Evolutionary conservation across 2,329 filamentous ascomycete genomes (phyloP), one percentile per base, ranked within the genome.

Genomic region (Plectosphaerella cucumerina): DNA sequence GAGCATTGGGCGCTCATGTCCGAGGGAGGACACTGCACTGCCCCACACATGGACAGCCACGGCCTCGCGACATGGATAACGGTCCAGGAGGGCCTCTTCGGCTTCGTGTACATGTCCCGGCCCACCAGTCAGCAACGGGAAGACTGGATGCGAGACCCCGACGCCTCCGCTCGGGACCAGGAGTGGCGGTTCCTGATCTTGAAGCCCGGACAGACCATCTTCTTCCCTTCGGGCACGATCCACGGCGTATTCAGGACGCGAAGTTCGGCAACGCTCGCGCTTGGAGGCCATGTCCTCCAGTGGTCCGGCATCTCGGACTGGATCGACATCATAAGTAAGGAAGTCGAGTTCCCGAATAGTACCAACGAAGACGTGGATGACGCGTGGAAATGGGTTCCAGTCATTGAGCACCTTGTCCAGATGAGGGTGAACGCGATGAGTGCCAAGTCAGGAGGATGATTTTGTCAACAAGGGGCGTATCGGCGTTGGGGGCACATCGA

Each of bases 61-160:
- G 63, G 65, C 12, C 60, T 64, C 42, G 57, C 56, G n/a, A 68
- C 63, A 3, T 69, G 63, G 65, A 65, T 67, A 49, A 69, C 64
- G 4, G 60, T 63, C 18, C 63, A 67, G 34, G 49, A 55, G 51
- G 53, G 51, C 31, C 34, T 18, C 5, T 47, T 66, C 44, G 63
- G 64, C 3, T 67, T 63, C 21, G 63, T 60, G 4, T 66, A 63
- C 65, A 55, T 68, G 50, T 63, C 62, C n/a, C 53, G 53, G 11
- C 62, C 61, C 14, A 62, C 58, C 1, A 44, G 55, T 5, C 49
- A 60, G 12, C 61, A 66, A 47, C 56, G 56, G 14, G 53, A 50
- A 4, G 52, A 49, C 9, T 67, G 64, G 65, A 62, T 23, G 33
- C 49, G 17, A 14, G 39, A 55, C 44, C 49, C 49, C 10, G 18